Evolutionary conservation across 108 stramenopile species (phyloP), one percentile per base, ranked within the genome.

Genomic region (Pelagomonas calceolata): DNA sequence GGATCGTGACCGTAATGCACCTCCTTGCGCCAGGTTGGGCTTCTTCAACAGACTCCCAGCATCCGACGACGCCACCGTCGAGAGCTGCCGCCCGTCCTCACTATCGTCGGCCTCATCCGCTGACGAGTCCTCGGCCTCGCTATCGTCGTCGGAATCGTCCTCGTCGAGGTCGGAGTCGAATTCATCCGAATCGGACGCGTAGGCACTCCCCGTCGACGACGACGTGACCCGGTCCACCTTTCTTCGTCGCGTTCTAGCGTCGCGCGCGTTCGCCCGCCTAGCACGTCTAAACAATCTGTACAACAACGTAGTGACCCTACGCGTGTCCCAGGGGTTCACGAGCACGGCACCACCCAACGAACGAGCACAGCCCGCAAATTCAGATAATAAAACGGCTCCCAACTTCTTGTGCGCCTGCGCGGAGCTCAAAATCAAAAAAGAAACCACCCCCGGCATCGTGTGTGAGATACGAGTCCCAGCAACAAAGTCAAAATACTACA

Each of bases 251-350:
- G 39, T 12, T 12, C 12, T 43, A 12, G 39, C 39, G 39, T 43
- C 39, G 39, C 39, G 39, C 39, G 39, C 39, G 51, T 60, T 60
- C 21, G 21, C 51, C 21, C 10, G 3, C 7, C 51, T 4, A 1
- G 51, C 14, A 3, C 26, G 14, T 17, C 14, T 4, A 26, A 60
- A 60, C 1, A 60, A 26, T 17, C 51, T 17, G 51, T 60, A 60
- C 21, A 60, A 26, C 21, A 60, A 26, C 14, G 14, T 60, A 4
- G 51, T 69, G 35, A 84, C 35, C 0, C 34, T 70, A 32, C 30
- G 35, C 15, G 80, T 63, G 69, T 82, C 77, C 75, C 75, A 76
- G 10, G 75, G 75, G 72, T 75, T 75, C 64, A 75, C 39, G 5
- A 75, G 44, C n/a, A 75, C 67, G 0, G 75, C 75, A 0, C 75